Evolutionary conservation across 176 grass and related monocot species (phyloP).

Genomic region (Phyllostachys edulis): DNA sequence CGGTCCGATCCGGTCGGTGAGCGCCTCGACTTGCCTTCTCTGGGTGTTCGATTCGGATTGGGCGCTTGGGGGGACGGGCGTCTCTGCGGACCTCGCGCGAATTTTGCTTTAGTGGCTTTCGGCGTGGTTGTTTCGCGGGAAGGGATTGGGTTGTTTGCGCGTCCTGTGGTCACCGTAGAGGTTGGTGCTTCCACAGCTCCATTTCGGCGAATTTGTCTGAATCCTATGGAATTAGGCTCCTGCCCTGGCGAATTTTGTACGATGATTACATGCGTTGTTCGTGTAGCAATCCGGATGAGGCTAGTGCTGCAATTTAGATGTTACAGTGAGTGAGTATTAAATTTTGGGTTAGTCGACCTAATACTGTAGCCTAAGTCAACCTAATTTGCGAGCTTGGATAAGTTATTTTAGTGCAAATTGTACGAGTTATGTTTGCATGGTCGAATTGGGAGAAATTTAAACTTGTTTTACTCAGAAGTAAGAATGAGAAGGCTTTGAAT

Average conservation of each 20-base stretch:
- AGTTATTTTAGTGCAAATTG: not conserved
- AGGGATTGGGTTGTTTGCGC: not conserved
- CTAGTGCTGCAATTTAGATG: not conserved
- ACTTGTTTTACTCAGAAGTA: not conserved
- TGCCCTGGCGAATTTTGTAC: not conserved
- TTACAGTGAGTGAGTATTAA: conserved; percentile 8
- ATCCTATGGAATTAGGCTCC: not conserved
- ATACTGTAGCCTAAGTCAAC: not conserved
- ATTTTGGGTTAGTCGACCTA: not conserved
- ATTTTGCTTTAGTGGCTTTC: not conserved
- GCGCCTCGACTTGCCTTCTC: not conserved
- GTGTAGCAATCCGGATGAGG: not conserved
- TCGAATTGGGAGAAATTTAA: not conserved
- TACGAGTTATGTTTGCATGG: not conserved
- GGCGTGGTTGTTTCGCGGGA: not conserved
- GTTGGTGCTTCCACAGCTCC: not conserved
- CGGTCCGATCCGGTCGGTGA: conserved; percentile 29
- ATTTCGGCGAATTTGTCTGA: not conserved
- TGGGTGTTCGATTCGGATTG: not conserved
- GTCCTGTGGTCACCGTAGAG: not conserved
- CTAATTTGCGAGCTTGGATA: conserved; percentile 18
- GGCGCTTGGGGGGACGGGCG: not conserved
- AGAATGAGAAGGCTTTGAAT: not conserved
- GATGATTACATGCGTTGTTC: not conserved
- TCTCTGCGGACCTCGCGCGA: not conserved